A percentile compares a stretch with the other conserved stretches of the same genome.
Evolutionary conservation across 495 filamentous ascomycete genomes (phyloP).

Genomic region (Aspergillus saccharolyticus): DNA sequence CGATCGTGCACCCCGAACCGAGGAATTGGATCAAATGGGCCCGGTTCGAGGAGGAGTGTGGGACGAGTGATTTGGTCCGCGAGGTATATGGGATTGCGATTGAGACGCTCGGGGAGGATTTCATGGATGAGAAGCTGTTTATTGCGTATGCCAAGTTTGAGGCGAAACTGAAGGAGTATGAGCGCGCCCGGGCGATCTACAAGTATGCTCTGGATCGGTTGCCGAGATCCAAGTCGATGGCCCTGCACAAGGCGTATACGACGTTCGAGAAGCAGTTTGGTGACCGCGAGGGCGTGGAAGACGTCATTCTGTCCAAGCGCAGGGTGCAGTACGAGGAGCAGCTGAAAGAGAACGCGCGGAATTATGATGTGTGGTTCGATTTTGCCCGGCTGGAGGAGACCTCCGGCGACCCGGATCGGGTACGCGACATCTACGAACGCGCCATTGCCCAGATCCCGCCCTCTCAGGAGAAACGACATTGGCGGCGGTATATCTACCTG

Average conservation of each 20-base stretch:
- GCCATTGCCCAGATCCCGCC: conserved; percentile 95
- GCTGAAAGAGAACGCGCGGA: conserved; percentile 84
- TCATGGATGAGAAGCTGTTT: conserved; percentile 94
- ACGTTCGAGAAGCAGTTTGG: conserved; percentile 98
- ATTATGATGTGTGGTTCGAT: conserved; percentile 97
- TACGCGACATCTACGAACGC: conserved; percentile 90
- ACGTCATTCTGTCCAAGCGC: conserved; percentile 91
- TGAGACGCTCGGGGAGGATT: conserved; percentile 88
- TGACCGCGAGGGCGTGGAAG: conserved; percentile 88
- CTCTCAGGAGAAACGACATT: conserved; percentile 94
- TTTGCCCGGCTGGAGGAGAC: conserved; percentile 87
- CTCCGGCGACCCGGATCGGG: conserved; percentile 69
- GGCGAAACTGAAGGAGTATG: conserved; percentile 88
- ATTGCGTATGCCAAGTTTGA: conserved; percentile 90
- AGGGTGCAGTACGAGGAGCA: conserved; percentile 92
- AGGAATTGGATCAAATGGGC: conserved; percentile 99
- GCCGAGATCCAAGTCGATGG: conserved; percentile 77
- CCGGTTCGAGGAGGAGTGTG: conserved; percentile 91
- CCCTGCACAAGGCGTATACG: conserved; percentile 86
- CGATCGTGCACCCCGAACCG: conserved; percentile 89
- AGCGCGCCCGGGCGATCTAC: conserved; percentile 93
- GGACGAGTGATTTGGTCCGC: conserved; percentile 82
- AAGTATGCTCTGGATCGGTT: conserved; percentile 93
- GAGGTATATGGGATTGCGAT: conserved; percentile 90
- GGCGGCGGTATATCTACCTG: conserved; percentile 94